A percentile compares a stretch with the other conserved stretches of the same genome.
Conservation (phyloP, 139 green algal genomes). For the Pleodorina starrii region DNA sequence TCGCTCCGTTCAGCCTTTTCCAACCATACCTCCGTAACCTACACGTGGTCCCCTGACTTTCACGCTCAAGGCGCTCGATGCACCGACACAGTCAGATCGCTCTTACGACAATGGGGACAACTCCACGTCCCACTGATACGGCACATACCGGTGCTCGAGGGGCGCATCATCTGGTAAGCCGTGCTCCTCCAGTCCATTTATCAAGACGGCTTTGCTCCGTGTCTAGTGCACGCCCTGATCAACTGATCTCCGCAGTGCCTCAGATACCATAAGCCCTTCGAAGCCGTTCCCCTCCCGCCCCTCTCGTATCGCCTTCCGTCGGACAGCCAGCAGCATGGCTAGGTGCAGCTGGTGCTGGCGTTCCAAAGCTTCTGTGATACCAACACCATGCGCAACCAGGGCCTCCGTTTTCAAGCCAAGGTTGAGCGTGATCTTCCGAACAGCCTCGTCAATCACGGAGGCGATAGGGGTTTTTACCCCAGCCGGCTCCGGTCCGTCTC, state of each 20-base stretch:
- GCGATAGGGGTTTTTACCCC: not conserved
- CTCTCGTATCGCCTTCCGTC: not conserved
- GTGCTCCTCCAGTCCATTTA: too few species aligned
- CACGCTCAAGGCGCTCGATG: too few species aligned
- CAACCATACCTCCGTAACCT: too few species aligned
- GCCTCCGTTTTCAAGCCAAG: not conserved
- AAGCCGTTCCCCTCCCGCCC: not conserved
- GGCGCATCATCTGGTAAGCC: too few species aligned
- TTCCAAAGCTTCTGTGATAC: not conserved
- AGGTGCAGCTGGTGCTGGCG: slow-evolving; percentile 23
- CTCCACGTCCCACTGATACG: too few species aligned
- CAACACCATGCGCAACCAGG: not conserved
- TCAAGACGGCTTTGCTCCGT: too few species aligned
- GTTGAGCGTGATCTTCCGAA: not conserved
- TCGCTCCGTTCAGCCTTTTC: too few species aligned
- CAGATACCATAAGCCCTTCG: not conserved
- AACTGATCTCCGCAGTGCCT: not conserved
- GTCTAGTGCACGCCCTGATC: too few species aligned
- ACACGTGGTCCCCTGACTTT: too few species aligned
- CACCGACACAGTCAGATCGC: too few species aligned
- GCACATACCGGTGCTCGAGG: too few species aligned
- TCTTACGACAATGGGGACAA: too few species aligned
- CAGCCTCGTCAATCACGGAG: slow-evolving; percentile 1
- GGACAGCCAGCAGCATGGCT: not conserved
- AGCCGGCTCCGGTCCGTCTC: not conserved